Evolutionary conservation across 495 filamentous ascomycete genomes (phyloP).

Genomic region (Acidiella bohemica): DNA sequence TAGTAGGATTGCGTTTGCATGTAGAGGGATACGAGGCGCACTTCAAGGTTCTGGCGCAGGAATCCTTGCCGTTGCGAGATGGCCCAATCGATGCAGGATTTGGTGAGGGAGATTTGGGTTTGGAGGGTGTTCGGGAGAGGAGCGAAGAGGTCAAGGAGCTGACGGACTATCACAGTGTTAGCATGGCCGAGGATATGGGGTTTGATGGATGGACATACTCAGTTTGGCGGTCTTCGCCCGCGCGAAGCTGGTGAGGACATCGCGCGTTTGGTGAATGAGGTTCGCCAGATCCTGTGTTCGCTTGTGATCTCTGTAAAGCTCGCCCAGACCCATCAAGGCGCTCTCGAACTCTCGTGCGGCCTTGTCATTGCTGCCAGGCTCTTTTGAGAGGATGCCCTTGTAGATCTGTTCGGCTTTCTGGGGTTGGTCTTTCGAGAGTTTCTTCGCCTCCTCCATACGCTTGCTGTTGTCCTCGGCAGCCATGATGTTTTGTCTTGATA

Average conservation of each 20-base stretch:
- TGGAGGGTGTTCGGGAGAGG: constrained; percentile 86
- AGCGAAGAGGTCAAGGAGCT: constrained; percentile 90
- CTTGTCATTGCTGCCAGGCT: constrained; percentile 68
- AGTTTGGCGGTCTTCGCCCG: constrained; percentile 99
- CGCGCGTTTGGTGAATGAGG: constrained; percentile 78
- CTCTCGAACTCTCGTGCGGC: constrained; percentile 79
- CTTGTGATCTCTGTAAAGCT: constrained; percentile 85
- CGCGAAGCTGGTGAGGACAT: constrained; percentile 84
- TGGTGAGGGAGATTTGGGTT: constrained; percentile 82
- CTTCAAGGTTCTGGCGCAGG: constrained; percentile 95
- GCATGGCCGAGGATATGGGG: not conserved
- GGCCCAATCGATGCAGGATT: constrained; percentile 99
- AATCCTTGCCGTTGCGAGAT: constrained; percentile 84
- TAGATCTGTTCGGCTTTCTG: constrained; percentile 69
- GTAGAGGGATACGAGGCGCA: constrained; percentile 80
- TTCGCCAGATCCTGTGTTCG: constrained; percentile 68
- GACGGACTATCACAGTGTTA: constrained; percentile 55
- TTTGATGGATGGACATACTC: constrained; percentile 41
- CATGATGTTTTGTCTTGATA: no score
- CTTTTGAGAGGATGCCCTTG: constrained; percentile 74
- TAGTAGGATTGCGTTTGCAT: constrained; percentile 96
- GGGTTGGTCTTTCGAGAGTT: constrained; percentile 63
- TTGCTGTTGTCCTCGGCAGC: constrained; percentile 39
- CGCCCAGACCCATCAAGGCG: constrained; percentile 70
- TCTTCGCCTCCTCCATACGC: constrained; percentile 72